Evolutionary conservation across 805 yeast genomes (phyloP).

Genomic region (Priceomyces castillae): DNA sequence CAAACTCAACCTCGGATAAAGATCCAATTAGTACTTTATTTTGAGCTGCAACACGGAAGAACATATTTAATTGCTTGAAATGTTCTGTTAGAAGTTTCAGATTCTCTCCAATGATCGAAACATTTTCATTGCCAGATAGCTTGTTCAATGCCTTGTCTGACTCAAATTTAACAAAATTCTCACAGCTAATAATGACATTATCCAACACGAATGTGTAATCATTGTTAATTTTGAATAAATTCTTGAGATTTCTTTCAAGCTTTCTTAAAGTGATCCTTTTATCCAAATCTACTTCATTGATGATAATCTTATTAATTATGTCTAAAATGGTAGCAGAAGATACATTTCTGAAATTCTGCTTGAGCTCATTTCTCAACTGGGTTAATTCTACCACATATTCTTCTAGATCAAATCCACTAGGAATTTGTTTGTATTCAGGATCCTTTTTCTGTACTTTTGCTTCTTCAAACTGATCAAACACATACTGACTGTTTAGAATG

Average conservation of each 20-base stretch:
- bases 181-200: slow-evolving; percentile 26
- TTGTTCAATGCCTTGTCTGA: slow-evolving; percentile 11
- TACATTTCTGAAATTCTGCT: slow-evolving; percentile 15
- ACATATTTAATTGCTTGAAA: slow-evolving; percentile 7
- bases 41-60: slow-evolving; percentile 2
- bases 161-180: slow-evolving; percentile 27
- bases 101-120: slow-evolving; percentile 15
- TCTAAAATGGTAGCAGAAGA: slow-evolving; percentile 13
- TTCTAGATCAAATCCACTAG: slow-evolving; percentile 32
- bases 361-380: slow-evolving; percentile 19
- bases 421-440: slow-evolving; percentile 25
- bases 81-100: slow-evolving; percentile 11
- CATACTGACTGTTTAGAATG: slow-evolving; percentile 46
- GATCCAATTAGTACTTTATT: slow-evolving; percentile 5
- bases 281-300: slow-evolving; percentile 13
- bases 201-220: slow-evolving; percentile 34
- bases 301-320: slow-evolving; percentile 14
- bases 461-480: slow-evolving; percentile 44
- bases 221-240: slow-evolving; percentile 34
- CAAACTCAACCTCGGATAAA: slow-evolving; percentile 13
- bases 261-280: slow-evolving; percentile 23
- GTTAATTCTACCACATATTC: slow-evolving; percentile 31
- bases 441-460: slow-evolving; percentile 3
- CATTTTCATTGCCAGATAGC: slow-evolving; percentile 3
- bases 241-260: slow-evolving; percentile 27